Conservation (phyloP, 305 asterid genomes). For the Andrographis paniculata region DNA sequence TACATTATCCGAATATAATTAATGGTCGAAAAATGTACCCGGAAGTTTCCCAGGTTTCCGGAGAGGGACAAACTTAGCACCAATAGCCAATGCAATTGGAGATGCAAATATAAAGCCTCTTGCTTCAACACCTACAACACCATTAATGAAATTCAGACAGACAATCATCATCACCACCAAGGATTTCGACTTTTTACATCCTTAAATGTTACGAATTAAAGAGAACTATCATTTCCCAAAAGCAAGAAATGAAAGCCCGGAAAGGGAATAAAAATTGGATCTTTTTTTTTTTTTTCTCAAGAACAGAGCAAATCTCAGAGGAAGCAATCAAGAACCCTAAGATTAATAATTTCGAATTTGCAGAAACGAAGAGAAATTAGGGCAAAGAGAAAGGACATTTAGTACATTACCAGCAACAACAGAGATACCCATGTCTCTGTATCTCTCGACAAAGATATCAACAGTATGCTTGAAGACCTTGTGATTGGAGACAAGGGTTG, state of each 20-base stretch:
- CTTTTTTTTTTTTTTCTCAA: too few relatives aligned
- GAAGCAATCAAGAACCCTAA: too few relatives aligned
- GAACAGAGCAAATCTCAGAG: too few relatives aligned
- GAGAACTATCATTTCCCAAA: too few relatives aligned
- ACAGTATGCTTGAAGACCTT: conserved; percentile 61
- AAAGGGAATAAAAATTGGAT: too few relatives aligned
- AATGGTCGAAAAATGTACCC: conserved; percentile 36
- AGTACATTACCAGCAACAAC: conserved; percentile 67
- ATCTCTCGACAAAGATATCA: conserved; percentile 80
- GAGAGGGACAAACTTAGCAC: conserved; percentile 78
- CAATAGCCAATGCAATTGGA: conserved; percentile 72
- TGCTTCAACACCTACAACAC: conserved; percentile 72
- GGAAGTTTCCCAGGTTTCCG: conserved; percentile 80
- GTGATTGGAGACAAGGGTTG: conserved; percentile 68
- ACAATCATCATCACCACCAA: too few relatives aligned
- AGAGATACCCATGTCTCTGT: conserved; percentile 66
- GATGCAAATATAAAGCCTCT: conserved; percentile 85
- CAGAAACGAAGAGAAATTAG: too few relatives aligned
- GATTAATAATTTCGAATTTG: too few relatives aligned
- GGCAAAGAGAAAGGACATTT: too few relatives aligned
- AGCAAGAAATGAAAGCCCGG: too few relatives aligned
- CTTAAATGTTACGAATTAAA: too few relatives aligned
- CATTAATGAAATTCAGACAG: conserved; percentile 2
- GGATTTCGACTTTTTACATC: not conserved
- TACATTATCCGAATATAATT: too few relatives aligned